Evolutionary conservation across 2,329 filamentous ascomycete genomes (phyloP).

Genomic region (Ophiostoma pallidulum): DNA sequence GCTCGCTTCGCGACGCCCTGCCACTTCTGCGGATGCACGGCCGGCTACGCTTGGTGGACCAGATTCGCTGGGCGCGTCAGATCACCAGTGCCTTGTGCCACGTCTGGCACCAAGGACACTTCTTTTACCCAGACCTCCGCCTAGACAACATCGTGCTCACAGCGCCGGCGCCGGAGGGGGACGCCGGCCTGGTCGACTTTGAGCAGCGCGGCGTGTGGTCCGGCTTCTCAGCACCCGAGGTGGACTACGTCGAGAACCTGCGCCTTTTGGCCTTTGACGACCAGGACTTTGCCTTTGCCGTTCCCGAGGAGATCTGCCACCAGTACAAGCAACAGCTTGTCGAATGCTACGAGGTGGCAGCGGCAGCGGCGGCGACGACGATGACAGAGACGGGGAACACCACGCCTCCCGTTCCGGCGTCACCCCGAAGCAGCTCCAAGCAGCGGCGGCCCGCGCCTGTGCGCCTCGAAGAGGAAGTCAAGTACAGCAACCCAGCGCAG

Average conservation of each 20-base stretch:
- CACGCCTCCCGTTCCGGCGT: too few relatives aligned
- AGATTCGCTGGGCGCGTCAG: conserved; percentile 45
- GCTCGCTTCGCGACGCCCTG: conserved; percentile 46
- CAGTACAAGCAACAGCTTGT: conserved; percentile 35
- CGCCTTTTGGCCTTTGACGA: conserved; percentile 43
- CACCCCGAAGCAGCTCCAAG: background rate
- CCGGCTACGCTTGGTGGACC: conserved; percentile 32
- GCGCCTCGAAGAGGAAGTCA: conserved; percentile 15
- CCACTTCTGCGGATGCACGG: conserved; percentile 40
- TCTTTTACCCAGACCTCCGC: conserved; percentile 51
- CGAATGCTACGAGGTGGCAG: conserved; percentile 30
- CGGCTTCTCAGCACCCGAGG: conserved; percentile 51
- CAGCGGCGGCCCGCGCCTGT: conserved; percentile 5
- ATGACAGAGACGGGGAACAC: too few relatives aligned
- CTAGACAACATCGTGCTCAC: conserved; percentile 51
- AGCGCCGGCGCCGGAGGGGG: conserved; percentile 22
- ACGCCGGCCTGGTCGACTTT: conserved; percentile 50
- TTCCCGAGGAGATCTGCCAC: conserved; percentile 29
- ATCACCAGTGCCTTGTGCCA: conserved; percentile 43
- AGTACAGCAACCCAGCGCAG: conserved; percentile 37
- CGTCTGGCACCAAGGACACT: conserved; percentile 33
- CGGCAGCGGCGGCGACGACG: background rate
- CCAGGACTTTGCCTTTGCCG: conserved; percentile 24
- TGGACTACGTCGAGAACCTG: conserved; percentile 50
- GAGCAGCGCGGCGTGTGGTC: conserved; percentile 56